Evolutionary conservation across 495 filamentous ascomycete species (phyloP), one percentile per base, ranked within the genome.

Genomic region (Daldinia vernicosa): DNA sequence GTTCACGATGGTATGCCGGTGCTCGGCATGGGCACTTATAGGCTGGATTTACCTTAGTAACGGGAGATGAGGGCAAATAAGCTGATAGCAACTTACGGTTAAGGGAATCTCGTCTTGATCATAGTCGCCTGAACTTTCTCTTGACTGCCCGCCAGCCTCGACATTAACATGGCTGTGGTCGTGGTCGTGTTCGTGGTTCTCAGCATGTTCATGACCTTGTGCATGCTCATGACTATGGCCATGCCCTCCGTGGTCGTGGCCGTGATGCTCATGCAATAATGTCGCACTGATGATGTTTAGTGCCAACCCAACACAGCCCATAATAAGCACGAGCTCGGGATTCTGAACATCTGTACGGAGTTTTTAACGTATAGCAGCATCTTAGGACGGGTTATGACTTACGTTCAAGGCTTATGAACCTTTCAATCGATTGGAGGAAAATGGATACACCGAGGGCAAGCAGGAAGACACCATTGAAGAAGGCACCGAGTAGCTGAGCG

Each of bases 401-500:
- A 75, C 76, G 74, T 60, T 81, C 69, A 26, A 84, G 54, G 4
- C 75, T 74, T 39, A 97, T 87, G 75, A 98, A 90, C 70, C 95
- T 85, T 80, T 97, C 93, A 62, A 97, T 89, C 2, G 95, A 93
- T 72, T 98, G 94, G 40, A 98, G 82, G 76, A 97, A 93, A 74
- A 98, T 97, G 60, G 94, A 93, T 63, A 97, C 75, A 66, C 94
- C 97, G 6, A 98, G 83, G 0, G 94, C 94, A 57, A 98, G 87
- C 60, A 98, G 86, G 77, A 98, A 97, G n/a, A 96, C 92, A 30
- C 95, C 95, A 75, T 98, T 98, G 75, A 97, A 89, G 66, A 98
- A 86, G n/a, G 95, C 93, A 72, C 95, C 95, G 2, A 98, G 86
- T 1, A 95, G 90, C 76, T 94, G 91, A 4, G 95, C 93, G 28